Conservation (phyloP, 78 protist genomes). For the Pelomyxa schiedti region DNA sequence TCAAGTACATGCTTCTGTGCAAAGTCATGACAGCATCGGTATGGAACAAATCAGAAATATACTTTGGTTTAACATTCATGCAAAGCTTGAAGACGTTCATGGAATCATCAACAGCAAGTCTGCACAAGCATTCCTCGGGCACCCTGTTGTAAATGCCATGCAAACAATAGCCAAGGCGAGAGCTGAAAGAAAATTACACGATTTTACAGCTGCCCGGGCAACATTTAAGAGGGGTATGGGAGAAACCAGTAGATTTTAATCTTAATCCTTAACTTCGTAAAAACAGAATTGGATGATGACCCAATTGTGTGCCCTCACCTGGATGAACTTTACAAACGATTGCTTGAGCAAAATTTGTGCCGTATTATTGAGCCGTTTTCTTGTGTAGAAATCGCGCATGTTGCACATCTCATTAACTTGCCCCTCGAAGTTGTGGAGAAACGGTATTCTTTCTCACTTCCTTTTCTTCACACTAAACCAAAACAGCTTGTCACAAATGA, state of each 20-base stretch:
- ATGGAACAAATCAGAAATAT: neutral
- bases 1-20: conserved; percentile 92
- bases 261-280: too few relatives aligned
- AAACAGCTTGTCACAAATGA: conserved; percentile 82
- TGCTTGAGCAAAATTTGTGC: conserved; percentile 80
- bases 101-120: neutral
- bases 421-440: conserved; percentile 63
- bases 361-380: conserved; percentile 89
- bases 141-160: conserved; percentile 1
- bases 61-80: too few relatives aligned
- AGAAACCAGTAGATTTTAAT: too few relatives aligned
- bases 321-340: conserved; percentile 63
- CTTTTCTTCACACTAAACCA: conserved; percentile 5
- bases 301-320: conserved; percentile 43
- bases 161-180: conserved; percentile 6
- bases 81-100: neutral
- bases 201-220: neutral
- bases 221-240: too few relatives aligned
- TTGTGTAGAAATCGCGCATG: conserved; percentile 78
- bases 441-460: conserved; percentile 12
- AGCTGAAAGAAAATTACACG: neutral
- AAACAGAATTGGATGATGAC: conserved; percentile 43
- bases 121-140: neutral
- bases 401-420: conserved; percentile 67
- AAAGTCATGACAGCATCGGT: conserved; percentile 77